Conservation (phyloP, 2,329 filamentous ascomycete genomes). For the Beauveria asiatica region DNA sequence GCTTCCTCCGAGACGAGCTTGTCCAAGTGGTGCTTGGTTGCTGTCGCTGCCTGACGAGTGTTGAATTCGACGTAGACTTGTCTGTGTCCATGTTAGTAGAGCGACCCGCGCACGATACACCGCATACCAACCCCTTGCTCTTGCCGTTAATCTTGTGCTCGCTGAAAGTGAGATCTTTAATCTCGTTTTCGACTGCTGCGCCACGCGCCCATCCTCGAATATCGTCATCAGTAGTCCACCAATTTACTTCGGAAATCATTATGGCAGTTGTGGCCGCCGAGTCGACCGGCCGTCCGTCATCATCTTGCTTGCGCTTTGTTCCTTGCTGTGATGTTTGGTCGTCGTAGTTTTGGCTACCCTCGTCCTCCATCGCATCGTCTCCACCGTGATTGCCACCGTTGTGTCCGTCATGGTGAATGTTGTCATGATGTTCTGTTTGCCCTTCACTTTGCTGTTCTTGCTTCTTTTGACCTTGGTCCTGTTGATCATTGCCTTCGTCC, state of each 20-base stretch:
- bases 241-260: constrained; percentile 82
- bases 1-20: constrained; percentile 43
- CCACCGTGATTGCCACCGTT: constrained; percentile 28
- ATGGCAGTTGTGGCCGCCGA: constrained; percentile 59
- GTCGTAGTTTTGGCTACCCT: constrained; percentile 30
- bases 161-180: constrained; percentile 91
- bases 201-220: constrained; percentile 78
- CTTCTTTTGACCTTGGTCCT: constrained; percentile 21
- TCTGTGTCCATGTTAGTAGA: constrained; percentile 26
- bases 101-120: neutral
- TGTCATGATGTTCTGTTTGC: constrained; percentile 14
- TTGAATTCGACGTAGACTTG: constrained; percentile 80
- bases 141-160: constrained; percentile 99
- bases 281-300: constrained; percentile 43
- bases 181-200: constrained; percentile 71
- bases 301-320: constrained; percentile 53
- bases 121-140: constrained; percentile 73
- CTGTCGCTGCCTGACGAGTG: constrained; percentile 75
- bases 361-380: constrained; percentile 28
- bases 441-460: constrained; percentile 15
- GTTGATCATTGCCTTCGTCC: constrained; percentile 43
- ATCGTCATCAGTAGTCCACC: constrained; percentile 97
- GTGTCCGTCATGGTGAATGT: constrained; percentile 31
- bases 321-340: constrained; percentile 35
- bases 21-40: constrained; percentile 76